Percentiles rank a stretch among this genome's conserved stretches.
Evolutionary conservation across 352 stramenopile genomes (phyloP).

Genomic region (Phytophthora meadii): DNA sequence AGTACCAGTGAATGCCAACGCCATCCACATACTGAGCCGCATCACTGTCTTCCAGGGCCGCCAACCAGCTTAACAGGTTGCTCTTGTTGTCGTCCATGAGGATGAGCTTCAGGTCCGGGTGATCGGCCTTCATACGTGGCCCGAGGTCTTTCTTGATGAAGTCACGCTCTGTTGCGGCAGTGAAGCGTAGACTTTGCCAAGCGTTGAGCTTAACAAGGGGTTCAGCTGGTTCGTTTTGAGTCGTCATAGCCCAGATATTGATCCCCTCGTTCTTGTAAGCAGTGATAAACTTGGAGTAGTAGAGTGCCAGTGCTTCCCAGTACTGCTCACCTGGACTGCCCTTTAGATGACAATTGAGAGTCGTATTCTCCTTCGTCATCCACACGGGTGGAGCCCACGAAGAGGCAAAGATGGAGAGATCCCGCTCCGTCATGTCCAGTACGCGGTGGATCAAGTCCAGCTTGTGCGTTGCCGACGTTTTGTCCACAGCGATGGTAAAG

Average conservation of each 20-base stretch:
- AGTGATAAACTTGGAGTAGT: constrained; percentile 84
- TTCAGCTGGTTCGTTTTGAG: constrained; percentile 79
- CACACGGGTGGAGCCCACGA: constrained; percentile 80
- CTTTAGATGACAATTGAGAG: constrained; percentile 52
- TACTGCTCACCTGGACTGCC: constrained; percentile 50
- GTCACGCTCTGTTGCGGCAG: constrained; percentile 37
- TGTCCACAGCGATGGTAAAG: constrained; percentile 81
- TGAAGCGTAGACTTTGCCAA: constrained; percentile 63
- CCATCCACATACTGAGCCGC: constrained; percentile 70
- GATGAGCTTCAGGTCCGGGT: constrained; percentile 82
- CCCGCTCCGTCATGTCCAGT: constrained; percentile 34
- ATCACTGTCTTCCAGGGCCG: constrained; percentile 43
- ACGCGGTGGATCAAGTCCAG: constrained; percentile 46
- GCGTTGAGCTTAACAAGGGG: constrained; percentile 31
- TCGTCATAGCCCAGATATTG: constrained; percentile 73
- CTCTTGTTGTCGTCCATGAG: constrained; percentile 83
- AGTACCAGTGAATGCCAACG: constrained; percentile 89
- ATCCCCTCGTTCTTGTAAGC: constrained; percentile 70
- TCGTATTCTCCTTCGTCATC: constrained; percentile 78
- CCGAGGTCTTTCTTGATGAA: constrained; percentile 82
- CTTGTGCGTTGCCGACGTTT: constrained; percentile 44
- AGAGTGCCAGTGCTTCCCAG: constrained; percentile 68
- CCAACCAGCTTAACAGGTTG: constrained; percentile 44
- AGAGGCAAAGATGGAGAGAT: constrained; percentile 68
- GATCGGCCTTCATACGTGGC: constrained; percentile 57